A percentile compares a stretch with the other conserved stretches of the same genome.
phyloP scores from a whole-genome alignment of 495 filamentous ascomycete genomes.

The Penicillium canariense region DNA sequence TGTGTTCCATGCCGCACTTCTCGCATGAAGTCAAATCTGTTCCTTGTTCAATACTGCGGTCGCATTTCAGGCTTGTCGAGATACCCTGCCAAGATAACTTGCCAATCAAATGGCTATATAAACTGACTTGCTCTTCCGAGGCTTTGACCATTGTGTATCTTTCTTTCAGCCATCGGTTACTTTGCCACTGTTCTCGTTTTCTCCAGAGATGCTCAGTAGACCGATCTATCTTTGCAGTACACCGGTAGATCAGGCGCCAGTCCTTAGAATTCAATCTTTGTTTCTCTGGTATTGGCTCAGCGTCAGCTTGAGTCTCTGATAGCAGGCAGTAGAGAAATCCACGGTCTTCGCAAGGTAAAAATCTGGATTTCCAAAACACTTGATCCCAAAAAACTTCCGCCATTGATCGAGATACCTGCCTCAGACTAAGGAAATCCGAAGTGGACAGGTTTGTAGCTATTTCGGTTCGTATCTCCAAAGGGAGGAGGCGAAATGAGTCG shows the following conservation, averaged over 20 bases:
- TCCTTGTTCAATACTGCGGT: not conserved
- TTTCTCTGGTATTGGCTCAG: not conserved
- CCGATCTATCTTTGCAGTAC: not conserved
- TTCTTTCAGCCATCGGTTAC: conserved; percentile 3
- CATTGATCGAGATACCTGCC: conserved; percentile 8
- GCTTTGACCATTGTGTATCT: conserved; percentile 3
- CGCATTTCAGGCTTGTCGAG: not conserved
- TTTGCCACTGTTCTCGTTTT: not conserved
- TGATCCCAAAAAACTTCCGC: conserved; percentile 5
- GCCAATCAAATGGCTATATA: not conserved
- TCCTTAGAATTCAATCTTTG: not conserved
- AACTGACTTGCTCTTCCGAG: not conserved
- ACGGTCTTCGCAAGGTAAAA: conserved; percentile 3
- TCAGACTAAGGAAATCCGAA: conserved; percentile 5
- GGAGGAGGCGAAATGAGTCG: conserved; percentile 7
- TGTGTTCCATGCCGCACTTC: not conserved
- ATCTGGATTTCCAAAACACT: conserved; percentile 1
- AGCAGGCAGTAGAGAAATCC: not conserved
- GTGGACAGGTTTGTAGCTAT: conserved; percentile 9
- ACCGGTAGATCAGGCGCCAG: not conserved
- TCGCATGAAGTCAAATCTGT: not conserved
- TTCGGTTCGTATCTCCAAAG: conserved; percentile 9
- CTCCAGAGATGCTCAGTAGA: not conserved
- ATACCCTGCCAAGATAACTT: not conserved
- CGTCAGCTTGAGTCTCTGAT: not conserved